These are phyloP conservation scores for Solanum neorickii DNA, from an alignment of 257 asterid species.

Conservation along the genomic window DNA sequence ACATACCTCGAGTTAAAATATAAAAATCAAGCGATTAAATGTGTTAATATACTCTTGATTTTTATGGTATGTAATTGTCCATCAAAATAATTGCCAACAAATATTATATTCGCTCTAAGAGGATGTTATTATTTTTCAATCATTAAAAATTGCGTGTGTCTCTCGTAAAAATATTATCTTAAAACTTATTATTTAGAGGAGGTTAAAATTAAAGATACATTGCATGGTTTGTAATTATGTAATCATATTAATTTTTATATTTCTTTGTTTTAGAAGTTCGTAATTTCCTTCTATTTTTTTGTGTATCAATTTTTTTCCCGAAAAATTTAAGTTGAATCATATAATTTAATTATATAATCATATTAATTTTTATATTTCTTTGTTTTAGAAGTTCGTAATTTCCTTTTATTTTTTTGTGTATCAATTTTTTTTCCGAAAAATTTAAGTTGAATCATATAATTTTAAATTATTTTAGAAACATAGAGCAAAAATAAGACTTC, in stretches of 20 bases:
- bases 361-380: background rate
- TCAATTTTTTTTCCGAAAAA: background rate
- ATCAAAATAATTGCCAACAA: background rate
- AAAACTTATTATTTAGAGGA: background rate
- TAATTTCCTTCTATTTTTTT: background rate
- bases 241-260: background rate
- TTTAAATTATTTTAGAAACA: background rate
- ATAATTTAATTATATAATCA: background rate
- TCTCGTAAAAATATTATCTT: background rate
- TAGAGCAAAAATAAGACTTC: background rate
- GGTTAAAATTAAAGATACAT: background rate
- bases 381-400: background rate
- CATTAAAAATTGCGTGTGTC: background rate
- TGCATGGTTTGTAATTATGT: background rate
- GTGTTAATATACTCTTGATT: background rate
- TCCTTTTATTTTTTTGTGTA: background rate
- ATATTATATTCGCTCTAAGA: too few relatives aligned
- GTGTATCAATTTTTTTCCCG: background rate
- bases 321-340: background rate
- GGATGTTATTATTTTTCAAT: background rate
- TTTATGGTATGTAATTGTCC: too few relatives aligned
- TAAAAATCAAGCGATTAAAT: background rate
- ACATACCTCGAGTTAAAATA: slow-evolving; percentile 7
- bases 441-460: background rate
- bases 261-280: background rate